Base-by-base conservation (phyloP, 2,329 filamentous ascomycete species). In the Cadophora sp. region DNA sequence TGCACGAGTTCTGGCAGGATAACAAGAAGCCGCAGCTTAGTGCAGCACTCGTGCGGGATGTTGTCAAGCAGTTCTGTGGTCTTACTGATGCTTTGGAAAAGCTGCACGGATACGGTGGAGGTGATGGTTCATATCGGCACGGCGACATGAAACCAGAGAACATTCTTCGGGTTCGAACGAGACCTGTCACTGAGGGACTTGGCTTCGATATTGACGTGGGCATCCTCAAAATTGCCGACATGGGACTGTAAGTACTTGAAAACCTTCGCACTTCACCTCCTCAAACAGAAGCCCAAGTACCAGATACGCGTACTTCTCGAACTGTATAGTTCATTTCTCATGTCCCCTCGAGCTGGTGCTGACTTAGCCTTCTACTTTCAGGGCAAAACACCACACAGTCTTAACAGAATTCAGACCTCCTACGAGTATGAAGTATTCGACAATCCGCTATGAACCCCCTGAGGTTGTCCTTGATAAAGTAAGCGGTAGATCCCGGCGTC, bases 61-160 rank as follows among this genome's bases (percentile, higher is more conserved):
- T 59, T 27, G 22, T 39, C 11, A 24, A 41, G 33, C 55, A 59
- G 39, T 33, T 59, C 1, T 8, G 9, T 22, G 55, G 55, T 4
- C n/a, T 59, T 2, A 33, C 55, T 20, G 1, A 59, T 14, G 55
- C 55, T 14, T n/a, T 59, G 8, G 20, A 59, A 30, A 41, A 41
- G 27, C 27, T 30, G 6, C 27, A 30, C 27, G 27, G 27, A 6
- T 39, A 16, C 22, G 36, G 33, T 5, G n/a, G 33, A 16, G 39
- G 33, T 30, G 27, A 22, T 27, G 22, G 39, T 3, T 30, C 27
- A 59, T 59, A 59, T 14, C n/a, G 55, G 1, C 55, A 59, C 13
- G 55, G 55, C 4, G 55, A 59, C 39, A 1, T 59, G 22, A 59
- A 59, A 18, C 55, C 55, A 18, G 55, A 59, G 14, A 59, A 59